Conservation (phyloP, 2,329 filamentous ascomycete species). For the Paracamarosporium sp. region DNA sequence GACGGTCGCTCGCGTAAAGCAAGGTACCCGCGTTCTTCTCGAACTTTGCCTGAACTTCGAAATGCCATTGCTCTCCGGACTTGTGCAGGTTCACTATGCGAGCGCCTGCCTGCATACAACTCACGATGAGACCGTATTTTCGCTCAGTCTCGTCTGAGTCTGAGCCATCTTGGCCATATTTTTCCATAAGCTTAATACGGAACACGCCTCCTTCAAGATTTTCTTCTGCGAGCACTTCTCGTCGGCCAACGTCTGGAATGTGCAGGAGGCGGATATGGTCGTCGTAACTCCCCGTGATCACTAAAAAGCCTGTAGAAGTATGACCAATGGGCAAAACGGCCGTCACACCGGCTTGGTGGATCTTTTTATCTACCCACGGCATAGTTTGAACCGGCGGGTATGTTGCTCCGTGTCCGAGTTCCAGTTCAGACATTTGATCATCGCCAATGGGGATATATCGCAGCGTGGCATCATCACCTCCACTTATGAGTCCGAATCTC, state of each 20-base stretch:
- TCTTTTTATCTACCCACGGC: conserved; percentile 59
- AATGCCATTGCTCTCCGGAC: conserved; percentile 58
- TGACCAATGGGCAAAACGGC: conserved; percentile 76
- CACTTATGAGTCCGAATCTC: conserved; percentile 65
- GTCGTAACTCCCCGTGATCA: conserved; percentile 92
- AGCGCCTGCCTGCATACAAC: conserved; percentile 91
- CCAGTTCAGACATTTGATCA: conserved; percentile 9
- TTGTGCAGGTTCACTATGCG: conserved; percentile 63
- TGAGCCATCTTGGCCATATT: conserved; percentile 2
- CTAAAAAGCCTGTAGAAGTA: conserved; percentile 54
- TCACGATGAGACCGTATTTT: conserved; percentile 63
- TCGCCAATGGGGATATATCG: conserved; percentile 41
- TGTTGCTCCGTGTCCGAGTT: conserved; percentile 1
- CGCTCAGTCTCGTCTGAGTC: conserved; percentile 3
- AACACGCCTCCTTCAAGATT: conserved; percentile 84
- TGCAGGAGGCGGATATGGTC: conserved; percentile 76
- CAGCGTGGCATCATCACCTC: conserved; percentile 78
- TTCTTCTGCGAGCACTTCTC: conserved; percentile 65
- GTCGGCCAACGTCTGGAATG: conserved; percentile 46
- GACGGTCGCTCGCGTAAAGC: conserved; percentile 87
- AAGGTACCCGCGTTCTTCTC: conserved; percentile 84
- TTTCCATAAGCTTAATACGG: conserved; percentile 71
- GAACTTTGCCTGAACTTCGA: conserved; percentile 73
- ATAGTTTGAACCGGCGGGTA: conserved; percentile 20
- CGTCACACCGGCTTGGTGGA: conserved; percentile 85